Percentiles rank a stretch among this genome's conserved stretches.
These are phyloP conservation scores for Lachnellula subtilissima DNA, from an alignment of 2,329 filamentous ascomycete genomes.

Conservation along the genomic window DNA sequence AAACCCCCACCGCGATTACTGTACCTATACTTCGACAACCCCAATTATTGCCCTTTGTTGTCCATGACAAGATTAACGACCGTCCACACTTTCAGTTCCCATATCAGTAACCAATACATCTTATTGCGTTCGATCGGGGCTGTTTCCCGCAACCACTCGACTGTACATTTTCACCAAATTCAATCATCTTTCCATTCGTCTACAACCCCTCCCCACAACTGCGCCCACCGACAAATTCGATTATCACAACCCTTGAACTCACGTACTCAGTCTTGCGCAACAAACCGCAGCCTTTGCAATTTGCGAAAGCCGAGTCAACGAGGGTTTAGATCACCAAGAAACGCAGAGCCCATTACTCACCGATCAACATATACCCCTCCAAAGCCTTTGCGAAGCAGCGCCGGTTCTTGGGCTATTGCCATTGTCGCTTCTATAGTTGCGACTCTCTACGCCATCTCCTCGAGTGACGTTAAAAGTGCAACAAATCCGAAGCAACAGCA, in stretches of 20 bases:
- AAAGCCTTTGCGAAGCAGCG: constrained; percentile 8
- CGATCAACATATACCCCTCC: neutral
- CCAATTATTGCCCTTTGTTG: neutral
- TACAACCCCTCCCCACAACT: neutral
- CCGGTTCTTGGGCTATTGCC: constrained; percentile 13
- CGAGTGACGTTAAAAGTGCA: neutral
- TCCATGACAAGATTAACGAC: constrained; percentile 12
- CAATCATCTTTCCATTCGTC: neutral
- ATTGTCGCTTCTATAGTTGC: constrained; percentile 9
- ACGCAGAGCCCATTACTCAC: neutral
- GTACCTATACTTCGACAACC: neutral
- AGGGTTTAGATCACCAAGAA: neutral
- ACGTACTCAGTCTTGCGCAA: neutral
- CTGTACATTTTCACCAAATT: neutral
- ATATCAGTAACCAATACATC: neutral
- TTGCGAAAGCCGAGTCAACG: neutral
- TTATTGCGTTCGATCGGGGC: neutral
- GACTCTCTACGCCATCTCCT: constrained; percentile 12
- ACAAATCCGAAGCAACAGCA: neutral
- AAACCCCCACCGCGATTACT: neutral
- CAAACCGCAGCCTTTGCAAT: neutral
- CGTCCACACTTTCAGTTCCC: constrained; percentile 1
- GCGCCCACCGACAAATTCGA: neutral
- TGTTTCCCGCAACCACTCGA: neutral
- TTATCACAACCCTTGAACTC: neutral